Evolutionary conservation across 352 stramenopile genomes (phyloP), one percentile per base, ranked within the genome.

Genomic region (Phytophthora melonis): DNA sequence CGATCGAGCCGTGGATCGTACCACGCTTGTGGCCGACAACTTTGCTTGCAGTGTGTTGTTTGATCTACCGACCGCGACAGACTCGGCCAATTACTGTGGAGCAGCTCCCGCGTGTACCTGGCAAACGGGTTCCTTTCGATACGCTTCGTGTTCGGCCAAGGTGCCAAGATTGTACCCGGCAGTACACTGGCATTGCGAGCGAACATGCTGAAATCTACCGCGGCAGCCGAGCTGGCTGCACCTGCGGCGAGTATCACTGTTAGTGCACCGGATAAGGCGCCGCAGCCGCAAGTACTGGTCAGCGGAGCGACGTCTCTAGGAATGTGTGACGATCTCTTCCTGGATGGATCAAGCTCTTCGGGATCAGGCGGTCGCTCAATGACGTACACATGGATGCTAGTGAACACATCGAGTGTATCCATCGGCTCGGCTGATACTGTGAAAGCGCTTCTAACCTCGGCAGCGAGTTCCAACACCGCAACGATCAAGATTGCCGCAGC

Each of bases 41-140:
- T 89, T 93, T 58, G 55, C 62, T 0, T 93, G 86, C 45, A 78
- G 53, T 18, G 66, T 78, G n/a, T n/a, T 93, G 18, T 93, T 93
- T 66, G 82, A 90, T 39, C 53, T 92, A 11, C 82, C 82, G 1
- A 57, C 58, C 2, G 49, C 27, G 3, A 70, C 60, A 0, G 57
- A 78, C 25, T 60, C 68, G 5, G 56, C 67, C 0, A 83, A 78
- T 58, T 91, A 81, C 53, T 90, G 80, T 62, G 86, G 86, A 2
- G 50, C 14, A 0, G 55, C 66, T 5, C 78, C 86, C 8, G 47
- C 39, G 27, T 91, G 86, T 53, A 81, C 72, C 1, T 93, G 86
- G 86, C 78, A 84, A 39, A 77, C 71, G 4, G 81, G 66, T 16
- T 82, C 85, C 49, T 59, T 3, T 79, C 75, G 5, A 84, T 93